Percentiles rank a stretch among this genome's conserved stretches.
Conservation (phyloP, 331 rosid genomes). For the Malus hybrid region DNA sequence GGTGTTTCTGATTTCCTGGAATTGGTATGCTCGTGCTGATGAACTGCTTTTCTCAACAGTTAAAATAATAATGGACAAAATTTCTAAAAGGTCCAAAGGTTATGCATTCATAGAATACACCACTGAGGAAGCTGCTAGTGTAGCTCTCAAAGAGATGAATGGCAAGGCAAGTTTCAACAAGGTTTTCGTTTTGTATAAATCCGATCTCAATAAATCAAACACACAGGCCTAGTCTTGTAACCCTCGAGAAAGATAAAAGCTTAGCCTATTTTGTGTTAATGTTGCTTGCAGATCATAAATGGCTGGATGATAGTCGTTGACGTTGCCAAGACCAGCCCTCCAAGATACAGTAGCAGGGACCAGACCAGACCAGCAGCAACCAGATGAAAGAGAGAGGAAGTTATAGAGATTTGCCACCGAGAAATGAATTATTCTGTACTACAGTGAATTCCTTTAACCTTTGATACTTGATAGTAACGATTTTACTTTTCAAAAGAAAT, state of each 20-base stretch:
- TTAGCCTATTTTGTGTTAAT: neutral
- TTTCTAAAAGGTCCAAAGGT: conserved; percentile 92
- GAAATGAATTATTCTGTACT: neutral
- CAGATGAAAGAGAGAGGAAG: conserved; percentile 14
- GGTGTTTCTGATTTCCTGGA: neutral
- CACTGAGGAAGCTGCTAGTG: conserved; percentile 74
- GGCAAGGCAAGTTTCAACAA: conserved; percentile 50
- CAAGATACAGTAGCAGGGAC: conserved; percentile 34
- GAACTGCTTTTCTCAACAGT: conserved; percentile 40
- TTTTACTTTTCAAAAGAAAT: too few relatives aligned
- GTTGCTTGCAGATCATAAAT: conserved; percentile 47
- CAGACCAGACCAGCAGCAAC: conserved; percentile 24
- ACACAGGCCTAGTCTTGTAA: neutral
- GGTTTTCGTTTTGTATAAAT: neutral
- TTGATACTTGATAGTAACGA: too few relatives aligned
- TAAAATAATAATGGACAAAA: conserved; percentile 82
- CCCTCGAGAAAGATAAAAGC: neutral
- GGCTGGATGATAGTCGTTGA: conserved; percentile 98
- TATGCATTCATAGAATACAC: conserved; percentile 86
- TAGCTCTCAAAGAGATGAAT: conserved; percentile 87
- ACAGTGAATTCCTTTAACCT: neutral
- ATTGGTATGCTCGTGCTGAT: conserved; percentile 4
- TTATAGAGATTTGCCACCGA: neutral
- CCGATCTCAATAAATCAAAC: neutral
- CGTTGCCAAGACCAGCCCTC: conserved; percentile 56